phyloP scores from a whole-genome alignment of 2,329 filamentous ascomycete genomes.

The Diplodia sapinea region DNA sequence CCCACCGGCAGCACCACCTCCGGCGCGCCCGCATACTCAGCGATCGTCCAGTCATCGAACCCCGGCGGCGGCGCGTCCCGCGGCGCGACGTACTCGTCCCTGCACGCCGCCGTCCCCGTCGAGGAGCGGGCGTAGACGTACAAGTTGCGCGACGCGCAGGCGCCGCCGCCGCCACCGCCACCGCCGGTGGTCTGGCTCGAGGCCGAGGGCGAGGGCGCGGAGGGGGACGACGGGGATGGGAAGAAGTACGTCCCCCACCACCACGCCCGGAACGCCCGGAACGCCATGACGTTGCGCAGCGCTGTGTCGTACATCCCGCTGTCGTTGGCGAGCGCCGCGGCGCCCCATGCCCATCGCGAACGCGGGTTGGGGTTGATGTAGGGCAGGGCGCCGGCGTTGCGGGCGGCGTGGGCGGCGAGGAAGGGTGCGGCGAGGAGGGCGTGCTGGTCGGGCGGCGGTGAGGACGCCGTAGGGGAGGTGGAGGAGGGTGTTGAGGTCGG shows the following conservation, averaged over 20 bases:
- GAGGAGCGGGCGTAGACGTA: neutral
- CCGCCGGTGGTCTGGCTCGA: too few species aligned
- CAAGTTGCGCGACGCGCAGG: neutral
- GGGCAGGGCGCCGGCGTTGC: neutral
- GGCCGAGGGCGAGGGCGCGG: too few species aligned
- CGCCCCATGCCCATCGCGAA: neutral
- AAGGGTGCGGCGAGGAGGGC: neutral
- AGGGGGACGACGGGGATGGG: too few species aligned
- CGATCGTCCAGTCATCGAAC: neutral
- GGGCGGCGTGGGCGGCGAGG: neutral
- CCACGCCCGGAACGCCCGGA: neutral
- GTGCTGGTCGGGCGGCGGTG: neutral
- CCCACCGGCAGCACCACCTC: conserved; percentile 4
- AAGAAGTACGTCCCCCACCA: neutral
- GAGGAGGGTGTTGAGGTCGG: neutral
- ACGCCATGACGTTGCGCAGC: too few species aligned
- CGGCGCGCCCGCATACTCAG: neutral
- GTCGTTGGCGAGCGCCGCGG: too few species aligned
- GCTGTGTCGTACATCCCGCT: neutral
- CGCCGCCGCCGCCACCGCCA: too few species aligned
- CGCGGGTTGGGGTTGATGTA: conserved; percentile 10
- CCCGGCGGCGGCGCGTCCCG: neutral
- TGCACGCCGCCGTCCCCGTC: neutral
- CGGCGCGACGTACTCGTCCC: neutral
- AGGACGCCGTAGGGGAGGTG: conserved; percentile 1